phyloP scores from a whole-genome alignment of 495 filamentous ascomycete genomes.

The Achaetomiella virescens region DNA sequence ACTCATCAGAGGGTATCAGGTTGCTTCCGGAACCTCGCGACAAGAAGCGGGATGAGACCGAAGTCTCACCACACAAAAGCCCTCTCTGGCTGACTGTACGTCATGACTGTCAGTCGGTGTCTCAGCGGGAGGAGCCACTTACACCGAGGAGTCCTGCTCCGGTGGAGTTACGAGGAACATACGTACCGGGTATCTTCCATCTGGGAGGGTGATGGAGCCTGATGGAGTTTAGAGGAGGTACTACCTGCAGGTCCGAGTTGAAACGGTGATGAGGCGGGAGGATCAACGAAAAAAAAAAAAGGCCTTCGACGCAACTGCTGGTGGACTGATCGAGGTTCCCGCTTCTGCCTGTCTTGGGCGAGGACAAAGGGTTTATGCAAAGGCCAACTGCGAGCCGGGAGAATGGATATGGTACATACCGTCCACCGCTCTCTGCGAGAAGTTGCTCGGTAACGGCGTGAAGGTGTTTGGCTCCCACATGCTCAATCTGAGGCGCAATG shows the following conservation, averaged over 20 bases:
- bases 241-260: too few species aligned
- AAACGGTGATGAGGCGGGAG: too few species aligned
- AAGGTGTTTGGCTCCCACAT: background rate
- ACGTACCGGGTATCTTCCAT: too few species aligned
- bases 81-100: background rate
- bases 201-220: background rate
- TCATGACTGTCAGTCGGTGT: background rate
- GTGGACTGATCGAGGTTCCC: too few species aligned
- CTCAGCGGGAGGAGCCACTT: background rate
- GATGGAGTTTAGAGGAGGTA: too few species aligned
- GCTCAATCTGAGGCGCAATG: conserved; percentile 8
- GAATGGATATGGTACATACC: background rate
- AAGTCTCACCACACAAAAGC: background rate
- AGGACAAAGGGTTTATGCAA: too few species aligned
- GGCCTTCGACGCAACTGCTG: too few species aligned
- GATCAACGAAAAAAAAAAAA: too few species aligned
- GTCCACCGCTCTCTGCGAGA: background rate
- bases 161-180: background rate
- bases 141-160: background rate
- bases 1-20: too few species aligned
- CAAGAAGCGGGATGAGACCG: background rate
- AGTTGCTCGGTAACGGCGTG: conserved; percentile 6
- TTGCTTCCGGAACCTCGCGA: too few species aligned
- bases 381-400: too few species aligned
- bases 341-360: too few species aligned